Conservation (phyloP, 768 basidiomycete species). For the Rhizopogon rudus region DNA sequence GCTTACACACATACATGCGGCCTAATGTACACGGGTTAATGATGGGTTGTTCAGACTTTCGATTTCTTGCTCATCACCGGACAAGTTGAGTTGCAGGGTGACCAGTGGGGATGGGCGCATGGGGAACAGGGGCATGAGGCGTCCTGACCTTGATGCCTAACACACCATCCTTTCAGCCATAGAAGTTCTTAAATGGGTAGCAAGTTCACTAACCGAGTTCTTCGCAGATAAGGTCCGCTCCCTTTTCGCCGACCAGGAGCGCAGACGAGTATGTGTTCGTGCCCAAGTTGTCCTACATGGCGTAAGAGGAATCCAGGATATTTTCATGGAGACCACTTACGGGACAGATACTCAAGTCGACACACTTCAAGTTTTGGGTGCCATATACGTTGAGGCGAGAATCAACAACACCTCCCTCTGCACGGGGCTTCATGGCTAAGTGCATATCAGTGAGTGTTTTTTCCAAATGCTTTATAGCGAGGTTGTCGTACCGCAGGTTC, state of each 20-base stretch:
- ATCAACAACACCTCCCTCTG: constrained; percentile 64
- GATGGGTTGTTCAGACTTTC: background rate
- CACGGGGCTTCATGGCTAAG: constrained; percentile 61
- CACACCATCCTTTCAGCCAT: constrained; percentile 4
- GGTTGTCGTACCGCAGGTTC: background rate
- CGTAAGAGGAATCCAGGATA: background rate
- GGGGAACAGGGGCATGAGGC: constrained; percentile 66
- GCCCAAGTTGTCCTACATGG: constrained; percentile 57
- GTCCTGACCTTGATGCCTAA: constrained; percentile 56
- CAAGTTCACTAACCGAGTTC: constrained; percentile 46
- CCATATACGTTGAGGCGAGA: constrained; percentile 59
- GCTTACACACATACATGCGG: background rate
- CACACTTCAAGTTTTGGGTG: constrained; percentile 61
- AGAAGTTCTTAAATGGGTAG: background rate
- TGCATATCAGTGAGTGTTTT: background rate
- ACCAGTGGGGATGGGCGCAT: constrained; percentile 55
- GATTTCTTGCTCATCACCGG: constrained; percentile 4
- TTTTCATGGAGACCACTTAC: constrained; percentile 30
- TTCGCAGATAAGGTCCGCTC: constrained; percentile 53
- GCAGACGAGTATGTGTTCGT: constrained; percentile 74
- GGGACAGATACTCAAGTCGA: constrained; percentile 70
- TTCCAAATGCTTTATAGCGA: constrained; percentile 39
- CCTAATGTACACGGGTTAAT: background rate
- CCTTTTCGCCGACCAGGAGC: constrained; percentile 66
- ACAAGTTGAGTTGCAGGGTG: constrained; percentile 40